A percentile compares a stretch with the other conserved stretches of the same genome.
These are phyloP conservation scores for Amaranthus palmeri DNA, from an alignment of 148 eudicot genomes.

Conservation along the genomic window DNA sequence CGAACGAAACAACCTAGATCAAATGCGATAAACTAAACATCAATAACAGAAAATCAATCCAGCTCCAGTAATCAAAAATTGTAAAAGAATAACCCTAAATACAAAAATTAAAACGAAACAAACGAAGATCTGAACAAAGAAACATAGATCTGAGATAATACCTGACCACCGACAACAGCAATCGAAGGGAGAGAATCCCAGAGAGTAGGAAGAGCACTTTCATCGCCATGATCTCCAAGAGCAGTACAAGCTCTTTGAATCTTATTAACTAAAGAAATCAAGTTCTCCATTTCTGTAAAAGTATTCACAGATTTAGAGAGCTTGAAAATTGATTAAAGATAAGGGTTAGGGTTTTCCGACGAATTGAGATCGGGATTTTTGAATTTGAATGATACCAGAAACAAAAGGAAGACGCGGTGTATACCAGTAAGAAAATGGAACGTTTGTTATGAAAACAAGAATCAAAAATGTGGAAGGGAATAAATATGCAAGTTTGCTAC, in stretches of 20 bases:
- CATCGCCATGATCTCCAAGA: constrained; percentile 93
- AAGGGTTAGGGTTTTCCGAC: constrained; percentile 17
- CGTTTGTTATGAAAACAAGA: neutral
- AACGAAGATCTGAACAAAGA: neutral
- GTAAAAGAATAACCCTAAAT: neutral
- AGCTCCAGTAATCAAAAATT: neutral
- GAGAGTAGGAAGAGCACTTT: constrained; percentile 86
- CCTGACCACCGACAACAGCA: constrained; percentile 99
- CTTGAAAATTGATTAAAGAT: neutral
- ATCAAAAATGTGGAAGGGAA: neutral
- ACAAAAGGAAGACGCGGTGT: neutral
- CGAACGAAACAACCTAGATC: neutral
- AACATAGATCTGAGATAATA: constrained; percentile 27
- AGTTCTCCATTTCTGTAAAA: constrained; percentile 57
- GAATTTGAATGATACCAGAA: constrained; percentile 13
- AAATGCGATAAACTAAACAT: neutral
- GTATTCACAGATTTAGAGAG: neutral
- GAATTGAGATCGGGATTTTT: constrained; percentile 18
- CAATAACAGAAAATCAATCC: neutral
- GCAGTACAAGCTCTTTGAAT: constrained; percentile 96
- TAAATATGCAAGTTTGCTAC: too few species aligned
- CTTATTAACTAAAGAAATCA: constrained; percentile 72
- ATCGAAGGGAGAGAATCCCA: constrained; percentile 98
- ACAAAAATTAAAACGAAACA: neutral
- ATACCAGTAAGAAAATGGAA: neutral